A percentile compares a stretch with the other conserved stretches of the same genome.
phyloP scores from a whole-genome alignment of 2,329 filamentous ascomycete genomes.

The Delphinella strobiligena region DNA sequence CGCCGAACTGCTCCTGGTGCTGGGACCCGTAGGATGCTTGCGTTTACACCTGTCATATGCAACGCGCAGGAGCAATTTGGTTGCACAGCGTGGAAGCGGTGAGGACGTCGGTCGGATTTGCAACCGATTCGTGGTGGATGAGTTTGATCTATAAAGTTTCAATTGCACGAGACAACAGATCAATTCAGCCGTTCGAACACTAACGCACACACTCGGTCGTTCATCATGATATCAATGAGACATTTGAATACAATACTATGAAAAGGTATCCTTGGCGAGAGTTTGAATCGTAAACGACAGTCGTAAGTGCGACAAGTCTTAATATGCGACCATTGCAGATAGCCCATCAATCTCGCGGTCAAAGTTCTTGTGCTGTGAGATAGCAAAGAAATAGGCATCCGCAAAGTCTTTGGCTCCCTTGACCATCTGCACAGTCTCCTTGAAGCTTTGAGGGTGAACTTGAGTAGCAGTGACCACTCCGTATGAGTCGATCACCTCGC shows the following conservation, averaged over 20 bases:
- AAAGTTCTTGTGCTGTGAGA: conserved; percentile 64
- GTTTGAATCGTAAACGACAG: neutral
- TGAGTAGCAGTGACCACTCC: conserved; percentile 60
- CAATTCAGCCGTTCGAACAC: too few relatives aligned
- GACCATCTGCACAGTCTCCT: conserved; percentile 49
- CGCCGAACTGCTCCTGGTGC: neutral
- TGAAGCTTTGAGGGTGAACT: conserved; percentile 44
- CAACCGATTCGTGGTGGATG: too few relatives aligned
- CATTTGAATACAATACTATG: too few relatives aligned
- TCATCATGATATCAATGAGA: too few relatives aligned
- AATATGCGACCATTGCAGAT: conserved; percentile 56
- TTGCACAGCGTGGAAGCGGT: conserved; percentile 2
- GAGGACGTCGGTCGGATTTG: neutral
- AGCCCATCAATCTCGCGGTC: conserved; percentile 62
- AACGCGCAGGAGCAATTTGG: conserved; percentile 1
- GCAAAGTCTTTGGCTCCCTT: conserved; percentile 60
- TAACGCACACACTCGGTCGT: too few relatives aligned
- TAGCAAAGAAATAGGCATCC: conserved; percentile 55
- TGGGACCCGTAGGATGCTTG: neutral
- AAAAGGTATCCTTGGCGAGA: too few relatives aligned
- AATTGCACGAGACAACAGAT: too few relatives aligned
- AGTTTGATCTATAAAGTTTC: too few relatives aligned
- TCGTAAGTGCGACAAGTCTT: conserved; percentile 14
- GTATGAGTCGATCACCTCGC: conserved; percentile 53
- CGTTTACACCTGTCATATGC: conserved; percentile 7